These are phyloP conservation scores for Colletotrichum lini DNA, from an alignment of 2,329 filamentous ascomycete species.

Conservation along the genomic window DNA sequence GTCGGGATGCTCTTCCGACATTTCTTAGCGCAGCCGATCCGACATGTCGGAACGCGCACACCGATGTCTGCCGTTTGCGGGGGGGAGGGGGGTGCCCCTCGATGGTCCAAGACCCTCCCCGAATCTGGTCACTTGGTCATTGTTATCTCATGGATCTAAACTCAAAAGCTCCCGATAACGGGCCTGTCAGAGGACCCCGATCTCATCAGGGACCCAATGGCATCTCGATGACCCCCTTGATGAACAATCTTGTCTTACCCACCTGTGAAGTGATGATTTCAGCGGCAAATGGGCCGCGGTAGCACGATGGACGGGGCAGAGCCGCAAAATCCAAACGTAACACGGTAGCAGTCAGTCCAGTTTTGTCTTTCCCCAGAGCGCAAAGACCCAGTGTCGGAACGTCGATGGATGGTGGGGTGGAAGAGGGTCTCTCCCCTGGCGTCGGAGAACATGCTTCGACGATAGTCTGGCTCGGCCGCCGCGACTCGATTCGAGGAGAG, in stretches of 20 bases:
- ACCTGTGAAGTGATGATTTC: constrained; percentile 8
- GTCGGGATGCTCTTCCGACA: constrained; percentile 30
- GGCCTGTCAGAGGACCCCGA: constrained; percentile 9
- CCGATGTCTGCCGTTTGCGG: constrained; percentile 22
- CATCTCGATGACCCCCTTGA: not conserved
- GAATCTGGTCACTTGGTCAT: constrained; percentile 22
- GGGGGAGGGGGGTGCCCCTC: constrained; percentile 20
- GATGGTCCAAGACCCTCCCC: constrained; percentile 5
- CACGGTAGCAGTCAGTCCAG: not conserved
- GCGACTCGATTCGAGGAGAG: not conserved
- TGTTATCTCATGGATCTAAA: constrained; percentile 37
- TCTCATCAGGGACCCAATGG: constrained; percentile 14
- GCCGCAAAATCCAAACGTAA: constrained; percentile 15
- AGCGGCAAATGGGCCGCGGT: constrained; percentile 25
- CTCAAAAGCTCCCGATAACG: constrained; percentile 17
- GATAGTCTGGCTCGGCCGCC: constrained; percentile 22
- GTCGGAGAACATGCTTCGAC: constrained; percentile 23
- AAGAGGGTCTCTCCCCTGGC: not conserved
- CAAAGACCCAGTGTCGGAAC: constrained; percentile 23
- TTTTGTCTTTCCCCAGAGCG: not conserved
- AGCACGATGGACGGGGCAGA: constrained; percentile 18
- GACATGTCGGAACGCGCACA: constrained; percentile 25
- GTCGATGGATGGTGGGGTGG: constrained; percentile 14
- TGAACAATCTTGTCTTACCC: constrained; percentile 14
- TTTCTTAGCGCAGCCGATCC: constrained; percentile 29